Percentiles rank a stretch among this genome's conserved stretches.
Evolutionary conservation across 345 rosid species (phyloP).

Genomic region (Turnera subulata): DNA sequence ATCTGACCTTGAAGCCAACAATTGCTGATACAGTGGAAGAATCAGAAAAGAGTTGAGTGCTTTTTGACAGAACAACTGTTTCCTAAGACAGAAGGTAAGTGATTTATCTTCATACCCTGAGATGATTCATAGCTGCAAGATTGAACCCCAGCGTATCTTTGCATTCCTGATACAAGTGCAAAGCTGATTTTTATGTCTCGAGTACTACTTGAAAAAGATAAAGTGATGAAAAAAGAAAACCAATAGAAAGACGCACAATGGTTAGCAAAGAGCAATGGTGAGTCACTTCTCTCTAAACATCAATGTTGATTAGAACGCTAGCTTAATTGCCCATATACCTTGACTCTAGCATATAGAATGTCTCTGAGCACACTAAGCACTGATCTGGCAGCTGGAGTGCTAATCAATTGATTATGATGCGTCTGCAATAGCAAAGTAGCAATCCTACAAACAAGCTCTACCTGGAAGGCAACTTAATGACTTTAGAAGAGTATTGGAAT

Average conservation of each 20-base stretch:
- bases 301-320: not conserved
- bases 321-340: slow-evolving; percentile 36
- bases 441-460: slow-evolving; percentile 80
- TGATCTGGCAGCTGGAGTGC: slow-evolving; percentile 80
- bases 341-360: slow-evolving; percentile 58
- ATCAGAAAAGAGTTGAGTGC: not conserved
- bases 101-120: slow-evolving; percentile 43
- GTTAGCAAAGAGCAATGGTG: no score
- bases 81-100: not conserved
- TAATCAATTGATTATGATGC: slow-evolving; percentile 72
- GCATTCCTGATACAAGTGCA: slow-evolving; percentile 51
- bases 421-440: slow-evolving; percentile 66
- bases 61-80: not conserved
- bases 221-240: no score
- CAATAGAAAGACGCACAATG: no score
- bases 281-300: no score
- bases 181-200: not conserved
- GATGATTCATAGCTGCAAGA: slow-evolving; percentile 96
- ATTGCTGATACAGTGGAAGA: slow-evolving; percentile 45
- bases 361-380: slow-evolving; percentile 64
- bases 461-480: slow-evolving; percentile 35
- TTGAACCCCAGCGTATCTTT: slow-evolving; percentile 88
- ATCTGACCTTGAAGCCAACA: slow-evolving; percentile 87
- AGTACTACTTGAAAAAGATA: not conserved
- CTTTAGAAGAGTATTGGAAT: slow-evolving; percentile 1